Evolutionary conservation across 768 basidiomycete genomes (phyloP).

Genomic region (Boletales sp.): DNA sequence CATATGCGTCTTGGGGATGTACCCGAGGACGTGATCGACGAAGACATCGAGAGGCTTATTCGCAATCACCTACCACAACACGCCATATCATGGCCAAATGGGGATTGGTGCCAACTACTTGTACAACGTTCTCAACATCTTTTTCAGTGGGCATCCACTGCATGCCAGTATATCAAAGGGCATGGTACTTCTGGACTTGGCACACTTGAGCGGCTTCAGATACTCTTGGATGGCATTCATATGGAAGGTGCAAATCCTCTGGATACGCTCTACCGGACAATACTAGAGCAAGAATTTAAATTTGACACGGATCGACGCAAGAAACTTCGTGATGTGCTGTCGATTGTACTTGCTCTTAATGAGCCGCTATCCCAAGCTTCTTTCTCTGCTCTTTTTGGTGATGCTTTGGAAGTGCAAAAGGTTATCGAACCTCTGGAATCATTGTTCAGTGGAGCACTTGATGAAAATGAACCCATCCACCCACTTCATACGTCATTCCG

Average conservation of each 20-base stretch:
- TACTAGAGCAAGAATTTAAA: neutral
- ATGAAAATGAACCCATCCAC: too few species aligned
- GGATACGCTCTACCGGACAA: neutral
- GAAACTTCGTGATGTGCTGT: neutral
- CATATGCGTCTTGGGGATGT: conserved; percentile 11
- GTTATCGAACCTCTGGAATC: neutral
- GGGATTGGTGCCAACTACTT: conserved; percentile 10
- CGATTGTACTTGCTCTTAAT: neutral
- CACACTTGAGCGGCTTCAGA: neutral
- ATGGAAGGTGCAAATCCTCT: neutral
- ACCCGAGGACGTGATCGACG: neutral
- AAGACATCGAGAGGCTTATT: neutral
- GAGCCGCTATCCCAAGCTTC: neutral
- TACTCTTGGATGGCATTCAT: neutral
- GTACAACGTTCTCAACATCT: conserved; percentile 13
- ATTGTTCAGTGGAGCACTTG: too few species aligned
- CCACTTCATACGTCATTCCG: too few species aligned
- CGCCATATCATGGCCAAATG: neutral
- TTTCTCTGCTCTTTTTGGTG: neutral
- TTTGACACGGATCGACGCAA: neutral
- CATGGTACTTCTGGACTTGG: neutral
- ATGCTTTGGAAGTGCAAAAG: neutral
- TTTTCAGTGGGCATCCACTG: conserved; percentile 24
- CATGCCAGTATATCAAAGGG: conserved; percentile 15
- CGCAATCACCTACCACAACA: neutral